Evolutionary conservation across 2,329 filamentous ascomycete genomes (phyloP).

Genomic region (Nemania bipapillata): DNA sequence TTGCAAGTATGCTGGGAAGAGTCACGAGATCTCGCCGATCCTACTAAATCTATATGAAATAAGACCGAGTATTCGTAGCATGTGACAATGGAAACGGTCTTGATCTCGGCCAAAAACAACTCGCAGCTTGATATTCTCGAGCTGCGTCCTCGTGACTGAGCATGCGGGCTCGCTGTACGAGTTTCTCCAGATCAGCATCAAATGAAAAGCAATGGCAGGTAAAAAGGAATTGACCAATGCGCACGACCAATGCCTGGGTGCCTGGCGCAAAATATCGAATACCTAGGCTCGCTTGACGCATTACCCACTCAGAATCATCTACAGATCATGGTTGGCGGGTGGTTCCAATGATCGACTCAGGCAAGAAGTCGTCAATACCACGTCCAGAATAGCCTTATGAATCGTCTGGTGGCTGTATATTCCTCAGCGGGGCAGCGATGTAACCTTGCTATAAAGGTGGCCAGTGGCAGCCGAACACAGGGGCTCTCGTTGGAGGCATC

Average conservation of each 20-base stretch:
- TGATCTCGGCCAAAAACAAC: slow-evolving; percentile 1
- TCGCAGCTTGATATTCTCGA: not conserved
- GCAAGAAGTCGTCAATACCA: slow-evolving; percentile 16
- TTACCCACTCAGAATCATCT: slow-evolving; percentile 16
- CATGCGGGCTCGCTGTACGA: slow-evolving; percentile 3
- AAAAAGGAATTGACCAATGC: slow-evolving; percentile 32
- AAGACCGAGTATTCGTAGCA: not conserved
- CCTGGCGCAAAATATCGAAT: slow-evolving; percentile 21
- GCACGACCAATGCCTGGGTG: slow-evolving; percentile 8
- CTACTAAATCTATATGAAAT: not conserved
- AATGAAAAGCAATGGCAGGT: slow-evolving; percentile 28
- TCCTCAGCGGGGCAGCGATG: slow-evolving; percentile 29
- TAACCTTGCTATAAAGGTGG: slow-evolving; percentile 31
- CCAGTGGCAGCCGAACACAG: slow-evolving; percentile 36
- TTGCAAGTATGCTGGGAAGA: slow-evolving; percentile 10
- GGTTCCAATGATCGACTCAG: slow-evolving; percentile 28
- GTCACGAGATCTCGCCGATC: slow-evolving; percentile 9
- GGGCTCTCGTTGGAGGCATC: slow-evolving; percentile 33
- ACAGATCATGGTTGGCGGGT: slow-evolving; percentile 20
- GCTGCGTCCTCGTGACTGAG: slow-evolving; percentile 7
- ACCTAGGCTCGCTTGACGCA: slow-evolving; percentile 18
- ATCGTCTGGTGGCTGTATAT: slow-evolving; percentile 27
- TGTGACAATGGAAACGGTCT: slow-evolving; percentile 8
- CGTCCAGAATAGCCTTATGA: slow-evolving; percentile 26
- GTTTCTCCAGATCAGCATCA: slow-evolving; percentile 6